Evolutionary conservation across 2,329 filamentous ascomycete genomes (phyloP).

Genomic region (Stachybotrys chartarum): DNA sequence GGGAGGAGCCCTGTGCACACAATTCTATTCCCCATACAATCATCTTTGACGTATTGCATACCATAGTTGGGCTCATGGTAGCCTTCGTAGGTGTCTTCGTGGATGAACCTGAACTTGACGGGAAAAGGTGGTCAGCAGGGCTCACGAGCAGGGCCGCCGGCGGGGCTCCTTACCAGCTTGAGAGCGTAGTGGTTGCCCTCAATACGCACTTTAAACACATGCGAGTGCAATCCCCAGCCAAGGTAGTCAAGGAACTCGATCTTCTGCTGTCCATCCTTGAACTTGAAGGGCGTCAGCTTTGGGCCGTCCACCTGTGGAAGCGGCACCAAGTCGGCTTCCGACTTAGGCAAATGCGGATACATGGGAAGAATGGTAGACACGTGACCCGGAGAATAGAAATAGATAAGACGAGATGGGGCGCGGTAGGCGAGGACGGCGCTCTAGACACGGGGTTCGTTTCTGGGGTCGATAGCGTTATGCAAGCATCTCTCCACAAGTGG

Average conservation of each 20-base stretch:
- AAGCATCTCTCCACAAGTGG: too few species aligned
- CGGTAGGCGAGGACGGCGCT: too few species aligned
- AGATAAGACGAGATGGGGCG: too few species aligned
- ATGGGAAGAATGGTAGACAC: background rate
- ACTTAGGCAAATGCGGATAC: background rate
- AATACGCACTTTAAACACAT: background rate
- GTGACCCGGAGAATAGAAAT: too few species aligned
- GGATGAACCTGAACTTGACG: background rate
- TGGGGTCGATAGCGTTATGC: too few species aligned
- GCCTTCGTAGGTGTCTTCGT: background rate
- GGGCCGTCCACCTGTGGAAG: background rate
- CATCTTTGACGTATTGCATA: background rate
- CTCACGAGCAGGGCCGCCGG: background rate
- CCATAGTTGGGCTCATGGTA: background rate
- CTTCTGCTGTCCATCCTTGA: background rate
- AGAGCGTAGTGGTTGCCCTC: background rate
- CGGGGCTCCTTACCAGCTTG: background rate
- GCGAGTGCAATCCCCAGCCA: background rate
- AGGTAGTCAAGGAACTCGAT: background rate
- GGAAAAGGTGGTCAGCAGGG: background rate
- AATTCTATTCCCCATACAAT: background rate
- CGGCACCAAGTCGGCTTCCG: background rate
- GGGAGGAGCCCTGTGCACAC: background rate
- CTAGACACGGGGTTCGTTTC: too few species aligned
- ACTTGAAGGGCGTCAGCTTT: background rate